Base-by-base conservation (phyloP, 805 yeast genomes). In the Kodamaea sagamina region DNA sequence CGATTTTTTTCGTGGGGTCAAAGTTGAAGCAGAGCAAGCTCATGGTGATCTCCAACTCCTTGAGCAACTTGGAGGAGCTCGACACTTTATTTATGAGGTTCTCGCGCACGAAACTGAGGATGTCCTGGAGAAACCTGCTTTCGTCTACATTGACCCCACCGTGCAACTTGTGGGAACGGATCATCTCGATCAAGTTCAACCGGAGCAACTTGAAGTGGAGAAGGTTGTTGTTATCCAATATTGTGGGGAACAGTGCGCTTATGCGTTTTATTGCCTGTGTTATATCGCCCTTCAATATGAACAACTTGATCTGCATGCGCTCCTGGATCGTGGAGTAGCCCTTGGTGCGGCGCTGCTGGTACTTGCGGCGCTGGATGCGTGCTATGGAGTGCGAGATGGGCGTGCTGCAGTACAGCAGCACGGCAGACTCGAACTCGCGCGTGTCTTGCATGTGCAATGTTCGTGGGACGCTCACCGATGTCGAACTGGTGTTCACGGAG, bases 11-110 rank as follows among this genome's bases (percentile, higher is more conserved):
- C 6, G 51, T 39, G 9, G 73, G 65, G 21, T 64, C 67, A 46
- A 67, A 64, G 27, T 75, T 73, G 55, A 75, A 78, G 52, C 82
- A 79, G 27, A 89, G 65, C 47, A 89, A 68, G 16, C 95, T 88
- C 93, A 89, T 86, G 2, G 95, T 82, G 34, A 82, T 68, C 58
- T 90, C 96, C 47, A 89, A 65, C 50, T 87, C 92, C 42, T 78
- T 77, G 62, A 89, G 72, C 47, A 84, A 79, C 44, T 69, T 69
- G 49, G 68, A 68, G 36, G 82, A 81, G 39, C 76, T 73, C 2
- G 84, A 71, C 1, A 82, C 84, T 46, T 83, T 79, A 48, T 71
- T 70, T 4, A 87, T 78, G 48, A 86, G 60, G 54, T 82, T 82
- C 15, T 74, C 77, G 47, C 81, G 72, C 6, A 86, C 82, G 62